Conservation (phyloP, 179 eudicot species). For the Vitellaria paradoxa region DNA sequence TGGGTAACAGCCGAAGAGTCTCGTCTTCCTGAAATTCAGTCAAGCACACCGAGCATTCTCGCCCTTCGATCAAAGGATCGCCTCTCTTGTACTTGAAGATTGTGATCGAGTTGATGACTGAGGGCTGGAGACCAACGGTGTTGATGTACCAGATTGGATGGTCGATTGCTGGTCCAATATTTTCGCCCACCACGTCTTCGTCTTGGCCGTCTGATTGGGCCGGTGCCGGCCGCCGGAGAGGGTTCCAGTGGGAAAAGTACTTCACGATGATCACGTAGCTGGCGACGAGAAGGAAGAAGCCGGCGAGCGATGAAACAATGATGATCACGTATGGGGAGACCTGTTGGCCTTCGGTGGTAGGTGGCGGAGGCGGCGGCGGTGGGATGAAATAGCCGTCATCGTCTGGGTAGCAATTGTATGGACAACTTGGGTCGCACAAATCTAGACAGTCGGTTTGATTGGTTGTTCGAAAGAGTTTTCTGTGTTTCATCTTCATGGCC, state of each 20-base stretch:
- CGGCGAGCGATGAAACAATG: constrained; percentile 18
- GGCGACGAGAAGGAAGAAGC: constrained; percentile 24
- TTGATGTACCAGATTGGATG: constrained; percentile 54
- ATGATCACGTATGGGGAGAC: constrained; percentile 31
- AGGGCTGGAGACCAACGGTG: constrained; percentile 35
- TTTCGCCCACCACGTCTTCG: constrained; percentile 14
- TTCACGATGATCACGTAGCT: constrained; percentile 31
- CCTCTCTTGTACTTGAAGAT: constrained; percentile 26
- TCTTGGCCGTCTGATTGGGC: constrained; percentile 3
- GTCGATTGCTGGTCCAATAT: constrained; percentile 19
- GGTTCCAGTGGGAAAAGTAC: constrained; percentile 23
- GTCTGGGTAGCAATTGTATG: constrained; percentile 24
- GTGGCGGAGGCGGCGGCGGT: constrained; percentile 17
- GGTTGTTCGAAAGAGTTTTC: constrained; percentile 35
- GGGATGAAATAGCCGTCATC: constrained; percentile 13
- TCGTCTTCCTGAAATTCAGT: constrained; percentile 29
- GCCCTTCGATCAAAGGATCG: constrained; percentile 21
- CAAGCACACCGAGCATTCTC: constrained; percentile 27
- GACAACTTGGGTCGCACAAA: constrained; percentile 32
- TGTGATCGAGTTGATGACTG: constrained; percentile 23
- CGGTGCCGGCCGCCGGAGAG: neutral
- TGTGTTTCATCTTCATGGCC: constrained; percentile 17
- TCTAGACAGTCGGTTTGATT: constrained; percentile 28
- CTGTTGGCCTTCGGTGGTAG: neutral
- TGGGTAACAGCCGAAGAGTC: constrained; percentile 30